Evolutionary conservation across 75 land plant species (phyloP).

Genomic region (Larix kaempferi): DNA sequence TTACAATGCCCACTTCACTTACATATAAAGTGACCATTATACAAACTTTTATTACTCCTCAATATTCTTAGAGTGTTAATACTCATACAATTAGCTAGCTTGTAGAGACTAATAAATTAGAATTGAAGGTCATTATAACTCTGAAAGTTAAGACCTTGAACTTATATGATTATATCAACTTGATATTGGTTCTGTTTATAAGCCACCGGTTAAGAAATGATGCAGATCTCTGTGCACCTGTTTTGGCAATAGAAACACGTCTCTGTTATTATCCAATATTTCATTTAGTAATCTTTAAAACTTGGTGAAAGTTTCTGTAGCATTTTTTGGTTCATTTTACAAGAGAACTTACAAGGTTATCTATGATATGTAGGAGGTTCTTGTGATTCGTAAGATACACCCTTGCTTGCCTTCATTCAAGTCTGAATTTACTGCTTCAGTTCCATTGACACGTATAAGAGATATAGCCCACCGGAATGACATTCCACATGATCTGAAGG

Average conservation of each 20-base stretch:
- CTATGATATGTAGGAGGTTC: slow-evolving; percentile 38
- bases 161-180: slow-evolving; percentile 1
- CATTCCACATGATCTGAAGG: slow-evolving; percentile 97
- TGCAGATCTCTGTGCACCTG: too few relatives aligned
- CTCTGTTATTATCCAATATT: not conserved
- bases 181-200: not conserved
- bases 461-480: slow-evolving; percentile 96
- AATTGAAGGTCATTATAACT: not conserved
- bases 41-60: too few relatives aligned
- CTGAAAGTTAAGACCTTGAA: not conserved
- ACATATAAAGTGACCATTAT: too few relatives aligned
- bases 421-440: slow-evolving; percentile 97
- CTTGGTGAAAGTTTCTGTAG: not conserved
- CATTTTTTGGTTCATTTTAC: not conserved
- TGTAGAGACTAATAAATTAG: too few relatives aligned
- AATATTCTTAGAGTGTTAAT: too few relatives aligned
- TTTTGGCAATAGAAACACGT: not conserved
- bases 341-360: not conserved
- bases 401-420: slow-evolving; percentile 97
- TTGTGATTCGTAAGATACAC: slow-evolving; percentile 88
- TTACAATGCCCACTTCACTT: too few relatives aligned
- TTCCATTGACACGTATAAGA: slow-evolving; percentile 91
- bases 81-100: too few relatives aligned
- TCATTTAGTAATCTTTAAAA: not conserved
- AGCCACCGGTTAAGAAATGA: not conserved